phyloP scores from a whole-genome alignment of 2,329 filamentous ascomycete genomes.

The Cadophora sp. region DNA sequence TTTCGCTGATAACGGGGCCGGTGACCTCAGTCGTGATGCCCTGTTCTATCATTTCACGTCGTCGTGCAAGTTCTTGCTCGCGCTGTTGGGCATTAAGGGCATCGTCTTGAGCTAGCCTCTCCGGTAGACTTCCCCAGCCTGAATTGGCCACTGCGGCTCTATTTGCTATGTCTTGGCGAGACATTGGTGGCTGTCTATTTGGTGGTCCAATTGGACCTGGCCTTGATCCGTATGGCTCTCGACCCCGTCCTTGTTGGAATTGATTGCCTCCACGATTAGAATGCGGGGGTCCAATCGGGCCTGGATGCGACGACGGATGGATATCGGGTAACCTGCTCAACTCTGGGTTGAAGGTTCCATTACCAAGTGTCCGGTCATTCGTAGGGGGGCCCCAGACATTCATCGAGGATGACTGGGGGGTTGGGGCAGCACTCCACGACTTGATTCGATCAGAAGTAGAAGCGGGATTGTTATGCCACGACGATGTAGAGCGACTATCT shows the following conservation, averaged over 20 bases:
- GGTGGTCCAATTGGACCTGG: slow-evolving; percentile 46
- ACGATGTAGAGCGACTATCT: slow-evolving; percentile 38
- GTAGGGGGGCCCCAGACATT: slow-evolving; percentile 79
- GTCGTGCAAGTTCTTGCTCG: slow-evolving; percentile 36
- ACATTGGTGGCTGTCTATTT: slow-evolving; percentile 34
- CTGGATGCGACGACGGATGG: slow-evolving; percentile 41
- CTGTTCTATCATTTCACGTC: slow-evolving; percentile 38
- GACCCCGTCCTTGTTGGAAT: slow-evolving; percentile 40
- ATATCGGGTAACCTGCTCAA: slow-evolving; percentile 53
- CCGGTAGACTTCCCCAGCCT: slow-evolving; percentile 40
- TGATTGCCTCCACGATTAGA: slow-evolving; percentile 39
- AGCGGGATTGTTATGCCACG: slow-evolving; percentile 43
- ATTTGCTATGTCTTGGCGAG: slow-evolving; percentile 28
- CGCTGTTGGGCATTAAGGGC: slow-evolving; percentile 33
- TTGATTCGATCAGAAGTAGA: slow-evolving; percentile 54
- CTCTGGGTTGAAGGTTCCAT: slow-evolving; percentile 76
- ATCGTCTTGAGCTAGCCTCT: slow-evolving; percentile 40
- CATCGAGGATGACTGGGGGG: slow-evolving; percentile 53
- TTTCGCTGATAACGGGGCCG: slow-evolving; percentile 41
- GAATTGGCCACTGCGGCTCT: slow-evolving; percentile 33
- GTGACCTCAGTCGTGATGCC: slow-evolving; percentile 33
- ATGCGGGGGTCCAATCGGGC: slow-evolving; percentile 46
- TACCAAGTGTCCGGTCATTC: slow-evolving; percentile 74
- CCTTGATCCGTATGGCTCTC: slow-evolving; percentile 40
- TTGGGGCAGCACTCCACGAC: slow-evolving; percentile 52